A percentile compares a stretch with the other conserved stretches of the same genome.
Conservation (phyloP, 1,284 basidiomycete genomes). For the Ustilago crameri region DNA sequence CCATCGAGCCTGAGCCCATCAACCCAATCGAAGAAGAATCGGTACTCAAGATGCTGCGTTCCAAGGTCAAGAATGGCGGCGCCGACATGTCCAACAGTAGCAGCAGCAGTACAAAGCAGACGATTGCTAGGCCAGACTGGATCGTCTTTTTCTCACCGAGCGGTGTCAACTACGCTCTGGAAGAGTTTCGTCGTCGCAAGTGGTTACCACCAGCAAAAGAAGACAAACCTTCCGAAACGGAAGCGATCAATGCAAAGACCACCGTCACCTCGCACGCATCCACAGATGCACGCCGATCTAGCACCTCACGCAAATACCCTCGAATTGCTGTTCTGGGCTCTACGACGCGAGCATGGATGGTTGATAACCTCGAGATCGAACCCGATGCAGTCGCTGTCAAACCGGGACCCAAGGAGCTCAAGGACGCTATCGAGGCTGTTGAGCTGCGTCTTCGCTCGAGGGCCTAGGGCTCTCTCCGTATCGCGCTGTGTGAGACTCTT, state of each 20-base stretch:
- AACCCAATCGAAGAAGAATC: conserved; percentile 41
- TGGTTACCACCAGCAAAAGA: conserved; percentile 51
- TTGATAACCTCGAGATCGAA: conserved; percentile 50
- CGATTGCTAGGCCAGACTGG: conserved; percentile 58
- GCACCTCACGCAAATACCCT: conserved; percentile 37
- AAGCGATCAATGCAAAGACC: conserved; percentile 12
- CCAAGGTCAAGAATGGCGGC: conserved; percentile 20
- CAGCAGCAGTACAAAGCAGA: conserved; percentile 4
- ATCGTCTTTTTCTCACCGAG: conserved; percentile 67
- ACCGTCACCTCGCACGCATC: conserved; percentile 25
- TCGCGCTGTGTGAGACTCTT: not conserved
- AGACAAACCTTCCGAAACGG: conserved; percentile 1
- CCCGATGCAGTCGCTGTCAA: conserved; percentile 60
- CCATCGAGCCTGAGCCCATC: conserved; percentile 28
- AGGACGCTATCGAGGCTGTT: conserved; percentile 57
- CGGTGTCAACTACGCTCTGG: conserved; percentile 61
- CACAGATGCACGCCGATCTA: not conserved
- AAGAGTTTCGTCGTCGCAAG: conserved; percentile 46
- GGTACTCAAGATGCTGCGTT: conserved; percentile 32
- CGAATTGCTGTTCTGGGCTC: conserved; percentile 60
- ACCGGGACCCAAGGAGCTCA: conserved; percentile 60
- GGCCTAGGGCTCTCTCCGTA: not conserved
- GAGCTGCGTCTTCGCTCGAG: conserved; percentile 40
- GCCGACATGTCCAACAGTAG: conserved; percentile 1
- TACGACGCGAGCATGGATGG: conserved; percentile 58